These are phyloP conservation scores for Penicillium simplicissimum DNA, from an alignment of 495 filamentous ascomycete species.

Conservation along the genomic window DNA sequence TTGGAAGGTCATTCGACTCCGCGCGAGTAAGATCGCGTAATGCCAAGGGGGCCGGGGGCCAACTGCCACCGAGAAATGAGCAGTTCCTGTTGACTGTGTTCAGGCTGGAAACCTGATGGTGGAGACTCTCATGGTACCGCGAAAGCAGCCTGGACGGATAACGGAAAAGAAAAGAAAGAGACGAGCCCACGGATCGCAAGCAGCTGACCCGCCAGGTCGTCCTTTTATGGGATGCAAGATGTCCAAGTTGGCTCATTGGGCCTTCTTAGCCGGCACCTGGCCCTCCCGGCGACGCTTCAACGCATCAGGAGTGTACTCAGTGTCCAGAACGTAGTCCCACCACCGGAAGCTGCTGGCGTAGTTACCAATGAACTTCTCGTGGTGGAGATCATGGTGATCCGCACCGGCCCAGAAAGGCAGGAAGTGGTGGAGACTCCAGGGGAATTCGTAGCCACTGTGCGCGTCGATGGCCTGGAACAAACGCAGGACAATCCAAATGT, in stretches of 20 bases:
- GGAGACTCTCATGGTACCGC: neutral
- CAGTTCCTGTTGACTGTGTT: neutral
- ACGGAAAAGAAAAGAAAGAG: neutral
- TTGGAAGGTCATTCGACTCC: neutral
- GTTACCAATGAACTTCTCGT: slow-evolving; percentile 97
- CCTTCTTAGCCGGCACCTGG: slow-evolving; percentile 66
- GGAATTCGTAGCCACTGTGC: slow-evolving; percentile 96
- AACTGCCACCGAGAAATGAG: neutral
- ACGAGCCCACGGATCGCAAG: neutral
- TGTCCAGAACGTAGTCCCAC: slow-evolving; percentile 96
- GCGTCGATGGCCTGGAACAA: slow-evolving; percentile 98
- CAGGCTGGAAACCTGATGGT: neutral
- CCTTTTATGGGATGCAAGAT: neutral
- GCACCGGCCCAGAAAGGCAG: slow-evolving; percentile 98
- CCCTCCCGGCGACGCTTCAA: slow-evolving; percentile 79
- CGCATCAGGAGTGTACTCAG: slow-evolving; percentile 87
- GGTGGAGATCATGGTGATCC: slow-evolving; percentile 93
- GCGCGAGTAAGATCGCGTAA: neutral
- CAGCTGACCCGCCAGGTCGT: neutral
- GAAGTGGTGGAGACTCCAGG: slow-evolving; percentile 93
- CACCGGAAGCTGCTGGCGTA: slow-evolving; percentile 97
- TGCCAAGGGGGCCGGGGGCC: neutral
- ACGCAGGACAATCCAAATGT: slow-evolving; percentile 90
- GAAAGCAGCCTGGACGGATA: neutral
- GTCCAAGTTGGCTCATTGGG: slow-evolving; percentile 22